Base-by-base conservation (phyloP, 2,329 filamentous ascomycete genomes). In the Aspergillus tanneri region DNA sequence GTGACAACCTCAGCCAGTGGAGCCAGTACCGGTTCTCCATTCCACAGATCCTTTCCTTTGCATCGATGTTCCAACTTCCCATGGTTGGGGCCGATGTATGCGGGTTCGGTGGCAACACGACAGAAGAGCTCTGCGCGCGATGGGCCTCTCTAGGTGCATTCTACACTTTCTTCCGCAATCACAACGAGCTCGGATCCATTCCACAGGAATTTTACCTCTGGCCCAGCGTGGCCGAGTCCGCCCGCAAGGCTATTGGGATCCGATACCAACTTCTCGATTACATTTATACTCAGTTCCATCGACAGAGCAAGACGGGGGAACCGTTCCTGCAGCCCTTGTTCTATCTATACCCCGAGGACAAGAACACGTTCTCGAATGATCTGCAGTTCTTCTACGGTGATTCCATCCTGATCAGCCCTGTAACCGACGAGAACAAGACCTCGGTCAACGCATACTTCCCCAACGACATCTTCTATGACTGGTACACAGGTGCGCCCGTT, bases 251-350 rank as follows among this genome's bases (percentile, higher is more conserved):
- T 14, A 89, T 91, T 58, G 78, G 79, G 23, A 83, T 84, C 39
- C 80, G 88, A n/a, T 91, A 91, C 71, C 77, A 80, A 24, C 74
- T 91, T n/a, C 75, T 91, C 10, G 87, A 90, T 60, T 91, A 91
- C 70, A 77, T 88, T 50, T 91, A 92, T 74, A 90, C 87, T 1
- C 81, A 83, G 0, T 75, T 90, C 57, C 74, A 84, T 62, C 69
- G 72, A 47, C 80, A 88, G 64, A 78, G 76, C 23, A 60, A 73
- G 14, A 77, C 79, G 35, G 88, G 88, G 25, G 78, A 77, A 2
- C 86, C 88, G 0, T 73, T 84, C 54, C 72, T 90, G 46, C 83
- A 82, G 57, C 87, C 88, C 0, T 68, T 90, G 47, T 89, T 87
- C 70, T 92, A 84, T 72, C 63, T 82, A 22, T 91, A 90, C 63